These are phyloP conservation scores for Fomitopsis schrenkii DNA, from an alignment of 1,284 basidiomycete genomes.

Conservation along the genomic window DNA sequence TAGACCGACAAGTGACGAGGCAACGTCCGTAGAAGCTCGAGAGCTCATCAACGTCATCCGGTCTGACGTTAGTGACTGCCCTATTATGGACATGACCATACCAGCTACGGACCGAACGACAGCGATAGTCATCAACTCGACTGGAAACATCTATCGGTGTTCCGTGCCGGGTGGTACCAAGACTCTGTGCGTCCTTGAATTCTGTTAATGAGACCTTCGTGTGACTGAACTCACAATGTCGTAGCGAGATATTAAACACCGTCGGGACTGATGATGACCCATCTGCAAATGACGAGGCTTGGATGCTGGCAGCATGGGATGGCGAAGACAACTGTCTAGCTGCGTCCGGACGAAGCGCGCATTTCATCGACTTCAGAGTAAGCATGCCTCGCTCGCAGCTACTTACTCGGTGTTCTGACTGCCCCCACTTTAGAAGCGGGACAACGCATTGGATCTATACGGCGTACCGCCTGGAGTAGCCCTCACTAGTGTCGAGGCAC, in stretches of 20 bases:
- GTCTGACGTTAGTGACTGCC: slow-evolving; percentile 35
- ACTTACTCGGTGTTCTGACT: slow-evolving; percentile 10
- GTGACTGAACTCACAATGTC: neutral
- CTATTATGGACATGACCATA: slow-evolving; percentile 36
- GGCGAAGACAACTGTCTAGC: slow-evolving; percentile 21
- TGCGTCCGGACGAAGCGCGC: slow-evolving; percentile 29
- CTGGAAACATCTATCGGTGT: slow-evolving; percentile 41
- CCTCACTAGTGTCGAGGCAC: slow-evolving; percentile 50
- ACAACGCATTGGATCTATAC: slow-evolving; percentile 30
- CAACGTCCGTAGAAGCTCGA: slow-evolving; percentile 2
- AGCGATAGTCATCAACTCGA: slow-evolving; percentile 37
- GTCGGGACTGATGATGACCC: neutral
- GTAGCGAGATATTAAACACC: slow-evolving; percentile 13
- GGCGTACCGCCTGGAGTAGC: slow-evolving; percentile 31
- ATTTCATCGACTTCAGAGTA: slow-evolving; percentile 48
- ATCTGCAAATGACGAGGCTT: slow-evolving; percentile 24
- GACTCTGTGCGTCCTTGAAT: slow-evolving; percentile 10
- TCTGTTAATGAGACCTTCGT: neutral
- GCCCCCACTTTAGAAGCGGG: slow-evolving; percentile 19
- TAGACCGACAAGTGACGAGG: neutral
- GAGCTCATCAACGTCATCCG: slow-evolving; percentile 31
- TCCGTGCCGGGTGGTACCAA: slow-evolving; percentile 11
- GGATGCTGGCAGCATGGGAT: slow-evolving; percentile 26
- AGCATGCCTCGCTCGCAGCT: neutral
- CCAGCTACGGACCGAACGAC: slow-evolving; percentile 11